Conservation (phyloP, 116 monocot genomes). For the Cymodocea nodosa region DNA sequence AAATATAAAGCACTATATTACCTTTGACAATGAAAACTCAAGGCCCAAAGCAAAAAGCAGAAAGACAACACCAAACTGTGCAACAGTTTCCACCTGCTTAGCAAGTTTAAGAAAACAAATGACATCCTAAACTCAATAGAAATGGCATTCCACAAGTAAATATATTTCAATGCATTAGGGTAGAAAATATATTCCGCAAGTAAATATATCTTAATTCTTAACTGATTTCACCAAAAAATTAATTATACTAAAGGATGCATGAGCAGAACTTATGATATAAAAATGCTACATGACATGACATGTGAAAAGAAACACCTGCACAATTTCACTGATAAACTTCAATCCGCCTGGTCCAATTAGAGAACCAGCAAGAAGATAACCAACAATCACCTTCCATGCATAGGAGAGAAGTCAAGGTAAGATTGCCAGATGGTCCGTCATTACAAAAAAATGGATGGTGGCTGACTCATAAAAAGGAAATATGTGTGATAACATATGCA, state of each 20-base stretch:
- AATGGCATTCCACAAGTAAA: too few species aligned
- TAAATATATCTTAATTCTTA: too few species aligned
- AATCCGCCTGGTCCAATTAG: slow-evolving; percentile 94
- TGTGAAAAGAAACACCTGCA: slow-evolving; percentile 46
- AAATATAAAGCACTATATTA: slow-evolving; percentile 18
- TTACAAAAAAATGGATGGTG: not conserved
- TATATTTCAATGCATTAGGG: too few species aligned
- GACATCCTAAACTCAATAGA: not conserved
- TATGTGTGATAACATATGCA: not conserved
- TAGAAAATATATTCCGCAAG: too few species aligned
- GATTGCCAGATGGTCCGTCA: not conserved
- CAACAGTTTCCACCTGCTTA: slow-evolving; percentile 80
- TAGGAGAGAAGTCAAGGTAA: not conserved
- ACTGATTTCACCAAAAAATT: too few species aligned
- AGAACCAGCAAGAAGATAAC: slow-evolving; percentile 97
- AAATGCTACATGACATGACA: not conserved
- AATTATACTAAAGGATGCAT: not conserved
- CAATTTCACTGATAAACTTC: slow-evolving; percentile 87
- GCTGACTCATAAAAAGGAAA: not conserved
- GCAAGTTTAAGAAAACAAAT: not conserved
- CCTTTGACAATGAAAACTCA: slow-evolving; percentile 92
- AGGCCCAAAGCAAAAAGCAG: slow-evolving; percentile 93
- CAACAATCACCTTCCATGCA: slow-evolving; percentile 74
- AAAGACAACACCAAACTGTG: slow-evolving; percentile 92
- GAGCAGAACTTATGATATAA: not conserved